Base-by-base conservation (phyloP, 768 basidiomycete species). In the Kwoniella botswanensis region DNA sequence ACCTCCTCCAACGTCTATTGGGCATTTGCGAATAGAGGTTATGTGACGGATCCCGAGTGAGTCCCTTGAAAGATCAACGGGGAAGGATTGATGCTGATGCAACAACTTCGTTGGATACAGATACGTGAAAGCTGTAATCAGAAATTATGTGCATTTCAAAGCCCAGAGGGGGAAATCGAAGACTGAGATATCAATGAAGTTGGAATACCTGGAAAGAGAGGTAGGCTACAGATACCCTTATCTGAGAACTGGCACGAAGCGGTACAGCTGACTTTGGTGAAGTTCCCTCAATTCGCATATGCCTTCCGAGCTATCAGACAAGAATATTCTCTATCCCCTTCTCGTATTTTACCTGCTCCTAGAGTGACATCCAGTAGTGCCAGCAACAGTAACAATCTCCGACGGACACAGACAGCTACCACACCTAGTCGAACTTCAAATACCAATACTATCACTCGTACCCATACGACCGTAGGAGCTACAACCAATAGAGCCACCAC, bases 141-240 rank as follows among this genome's bases (percentile, higher is more conserved):
- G 71, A 15, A 70, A 70, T 21, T 83, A 83, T 63, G 73, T 81
- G 57, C 66, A 81, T 46, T 72, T 67, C 66, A 83, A 83, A 71
- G 65, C 70, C 3, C 71, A 71, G 26, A 73, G 77, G 56, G 81
- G 81, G 1, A 74, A 72, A 61, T 52, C 71, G 2, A 72, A 71
- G 56, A n/a, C n/a, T 6, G 79, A 82, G 52, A 74, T 76, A 66
- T 18, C 46, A 64, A n/a, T 35, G 35, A 83, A 83, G 73, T 68
- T 83, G 53, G 71, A 78, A 17, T 41, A 70, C 17, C 70, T 82
- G 10, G 82, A 83, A 59, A 67, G 72, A 24, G 79, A 79, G 59
- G 82, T 83, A 54, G 61, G 80, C 74, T 15, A 18, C 12, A 35
- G 7, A 35, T 35, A 15, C 12, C 46, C 46, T 15, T 50, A 50